phyloP scores from a whole-genome alignment of 2,329 filamentous ascomycete genomes.

The Exophiala lecanii-corni region DNA sequence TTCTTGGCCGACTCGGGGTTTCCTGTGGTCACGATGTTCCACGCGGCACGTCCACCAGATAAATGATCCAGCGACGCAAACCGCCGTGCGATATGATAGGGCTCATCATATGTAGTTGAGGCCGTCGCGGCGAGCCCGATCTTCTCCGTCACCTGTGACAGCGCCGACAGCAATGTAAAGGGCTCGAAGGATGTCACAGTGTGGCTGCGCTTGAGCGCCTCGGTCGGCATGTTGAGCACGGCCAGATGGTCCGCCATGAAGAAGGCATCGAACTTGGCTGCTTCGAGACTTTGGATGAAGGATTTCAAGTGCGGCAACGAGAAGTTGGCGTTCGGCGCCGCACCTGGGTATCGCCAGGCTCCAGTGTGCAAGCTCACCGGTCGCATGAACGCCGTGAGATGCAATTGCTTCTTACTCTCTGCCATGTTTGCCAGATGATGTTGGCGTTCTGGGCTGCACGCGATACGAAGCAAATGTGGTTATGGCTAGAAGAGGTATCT shows the following conservation, averaged over 20 bases:
- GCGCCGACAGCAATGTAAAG: conserved; percentile 49
- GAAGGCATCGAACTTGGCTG: conserved; percentile 53
- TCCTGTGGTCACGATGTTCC: conserved; percentile 53
- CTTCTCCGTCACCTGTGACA: conserved; percentile 45
- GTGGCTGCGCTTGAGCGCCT: conserved; percentile 54
- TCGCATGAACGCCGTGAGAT: conserved; percentile 57
- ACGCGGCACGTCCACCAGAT: conserved; percentile 47
- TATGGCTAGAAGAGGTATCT: too few species aligned
- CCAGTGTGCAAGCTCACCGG: conserved; percentile 54
- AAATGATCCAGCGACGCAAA: conserved; percentile 53
- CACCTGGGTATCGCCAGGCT: conserved; percentile 53
- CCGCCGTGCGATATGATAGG: conserved; percentile 51
- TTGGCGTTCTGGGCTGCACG: too few species aligned
- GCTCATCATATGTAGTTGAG: conserved; percentile 52
- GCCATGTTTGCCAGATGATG: too few species aligned
- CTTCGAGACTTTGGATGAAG: conserved; percentile 52
- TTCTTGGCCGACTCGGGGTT: conserved; percentile 52
- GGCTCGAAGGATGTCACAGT: conserved; percentile 57
- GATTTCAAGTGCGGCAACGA: conserved; percentile 50
- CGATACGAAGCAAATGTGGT: too few species aligned
- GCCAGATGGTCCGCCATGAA: conserved; percentile 55
- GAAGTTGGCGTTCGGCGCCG: conserved; percentile 56
- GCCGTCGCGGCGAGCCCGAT: conserved; percentile 53
- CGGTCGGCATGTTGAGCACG: conserved; percentile 53
- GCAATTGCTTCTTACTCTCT: conserved; percentile 34